Evolutionary conservation across 164 flowering plant species (phyloP), one percentile per base, ranked within the genome.

Genomic region (Magnolia changhungtana): DNA sequence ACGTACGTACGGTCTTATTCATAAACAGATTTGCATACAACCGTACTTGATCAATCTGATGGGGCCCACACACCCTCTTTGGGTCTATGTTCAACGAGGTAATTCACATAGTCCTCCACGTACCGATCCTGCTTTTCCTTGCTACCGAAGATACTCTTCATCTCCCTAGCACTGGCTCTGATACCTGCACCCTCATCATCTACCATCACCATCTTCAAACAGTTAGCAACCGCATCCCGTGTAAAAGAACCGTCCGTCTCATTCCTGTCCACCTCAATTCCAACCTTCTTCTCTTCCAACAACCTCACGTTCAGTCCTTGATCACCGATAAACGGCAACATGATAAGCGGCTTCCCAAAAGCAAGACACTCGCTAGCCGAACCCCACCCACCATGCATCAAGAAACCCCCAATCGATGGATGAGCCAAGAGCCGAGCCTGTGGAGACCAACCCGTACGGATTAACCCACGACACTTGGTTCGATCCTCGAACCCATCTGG

Each of bases 361-460:
- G 55, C n/a, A 45, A 70, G 52, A 3, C 72, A 52, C 58, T 70
- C 72, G 1, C 37, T 19, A 13, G 19, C n/a, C 8, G 58, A 70
- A n/a, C 72, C 55, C 72, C 72, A 70, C 11, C 72, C 72, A 9
- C 24, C 24, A 50, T 70, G 72, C 2, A 23, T 70, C 14, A 70
- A n/a, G 72, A 70, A 70, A 19, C 55, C n/a, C 24, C 58, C 72
- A 7, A 70, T n/a, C 8, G 72, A 50, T n/a, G 7, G 77, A 63
- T 87, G 90, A 1, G 73, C 81, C 58, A 86, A 59, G 27, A 87
- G 78, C 21, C 80, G 75, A 78, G 63, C 6, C 58, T 86, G 86
- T 0, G 90, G 86, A 1, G 80, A 85, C 89, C 88, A 88, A 0
- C 90, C 85, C 0, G 79, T 19, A 5, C 55, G 63, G 1, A 87